phyloP scores from a whole-genome alignment of 1,284 basidiomycete genomes.

The Mycena sp. region DNA sequence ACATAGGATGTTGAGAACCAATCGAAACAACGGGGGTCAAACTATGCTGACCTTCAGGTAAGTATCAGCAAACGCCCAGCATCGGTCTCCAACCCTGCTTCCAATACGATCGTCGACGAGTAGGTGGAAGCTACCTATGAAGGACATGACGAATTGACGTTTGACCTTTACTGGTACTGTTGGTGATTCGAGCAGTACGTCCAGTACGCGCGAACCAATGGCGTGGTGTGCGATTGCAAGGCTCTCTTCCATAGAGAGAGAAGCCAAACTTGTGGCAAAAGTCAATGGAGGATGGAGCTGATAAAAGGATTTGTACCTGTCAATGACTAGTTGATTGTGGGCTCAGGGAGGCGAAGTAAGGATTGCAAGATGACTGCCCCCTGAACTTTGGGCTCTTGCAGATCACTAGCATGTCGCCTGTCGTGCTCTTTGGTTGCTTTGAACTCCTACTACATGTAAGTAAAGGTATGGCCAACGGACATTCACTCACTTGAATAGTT shows the following conservation, averaged over 20 bases:
- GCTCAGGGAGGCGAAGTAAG: constrained; percentile 72
- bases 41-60: constrained; percentile 79
- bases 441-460: too few relatives aligned
- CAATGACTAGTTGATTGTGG: constrained; percentile 73
- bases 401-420: constrained; percentile 31
- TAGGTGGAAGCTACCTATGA: constrained; percentile 80
- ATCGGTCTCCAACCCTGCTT: constrained; percentile 86
- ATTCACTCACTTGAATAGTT: constrained; percentile 56
- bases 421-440: constrained; percentile 32
- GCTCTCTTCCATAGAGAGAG: constrained; percentile 67
- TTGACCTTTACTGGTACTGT: constrained; percentile 74
- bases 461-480: background rate
- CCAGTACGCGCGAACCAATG: constrained; percentile 84
- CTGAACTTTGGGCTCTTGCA: constrained; percentile 76
- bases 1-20: constrained; percentile 8
- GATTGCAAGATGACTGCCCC: constrained; percentile 89
- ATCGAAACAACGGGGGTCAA: background rate
- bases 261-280: constrained; percentile 59
- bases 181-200: constrained; percentile 77
- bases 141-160: constrained; percentile 74
- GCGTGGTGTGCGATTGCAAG: constrained; percentile 76
- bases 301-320: constrained; percentile 60
- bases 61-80: constrained; percentile 88
- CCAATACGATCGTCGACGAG: constrained; percentile 91
- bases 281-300: background rate